phyloP scores from a whole-genome alignment of 2,329 filamentous ascomycete species.

The Karstenula rhodostoma region DNA sequence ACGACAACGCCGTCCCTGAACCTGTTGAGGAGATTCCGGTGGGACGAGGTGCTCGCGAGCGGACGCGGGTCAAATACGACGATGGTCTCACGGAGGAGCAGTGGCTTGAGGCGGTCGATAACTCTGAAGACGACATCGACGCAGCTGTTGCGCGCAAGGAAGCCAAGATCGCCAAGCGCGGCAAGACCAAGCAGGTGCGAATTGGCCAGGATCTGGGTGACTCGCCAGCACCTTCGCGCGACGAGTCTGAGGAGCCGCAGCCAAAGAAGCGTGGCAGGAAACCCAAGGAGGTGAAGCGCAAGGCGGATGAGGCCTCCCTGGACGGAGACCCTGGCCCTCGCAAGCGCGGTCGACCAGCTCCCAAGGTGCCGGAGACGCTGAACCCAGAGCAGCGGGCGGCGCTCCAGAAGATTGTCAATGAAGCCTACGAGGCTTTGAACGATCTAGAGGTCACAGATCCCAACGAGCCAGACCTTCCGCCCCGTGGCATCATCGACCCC shows the following conservation, averaged over 20 bases:
- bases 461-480: conserved; percentile 62
- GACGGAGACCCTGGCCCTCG: conserved; percentile 72
- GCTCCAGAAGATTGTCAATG: conserved; percentile 81
- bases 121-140: conserved; percentile 93
- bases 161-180: conserved; percentile 81
- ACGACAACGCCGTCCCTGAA: conserved; percentile 81
- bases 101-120: conserved; percentile 97
- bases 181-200: conserved; percentile 76
- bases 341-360: conserved; percentile 68
- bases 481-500: conserved; percentile 87
- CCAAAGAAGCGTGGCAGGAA: conserved; percentile 86
- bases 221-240: conserved; percentile 80
- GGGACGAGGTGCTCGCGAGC: conserved; percentile 92
- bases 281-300: conserved; percentile 81
- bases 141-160: conserved; percentile 91
- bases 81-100: conserved; percentile 98
- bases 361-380: conserved; percentile 73
- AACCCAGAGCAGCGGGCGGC: conserved; percentile 73
- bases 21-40: conserved; percentile 75
- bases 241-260: conserved; percentile 81
- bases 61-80: conserved; percentile 93
- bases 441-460: conserved; percentile 79
- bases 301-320: conserved; percentile 73
- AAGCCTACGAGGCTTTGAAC: conserved; percentile 81
- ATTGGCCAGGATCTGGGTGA: conserved; percentile 62